Percentiles rank a stretch among this genome's conserved stretches.
Evolutionary conservation across 352 stramenopile genomes (phyloP).

Genomic region (Pythium pyrilobum): DNA sequence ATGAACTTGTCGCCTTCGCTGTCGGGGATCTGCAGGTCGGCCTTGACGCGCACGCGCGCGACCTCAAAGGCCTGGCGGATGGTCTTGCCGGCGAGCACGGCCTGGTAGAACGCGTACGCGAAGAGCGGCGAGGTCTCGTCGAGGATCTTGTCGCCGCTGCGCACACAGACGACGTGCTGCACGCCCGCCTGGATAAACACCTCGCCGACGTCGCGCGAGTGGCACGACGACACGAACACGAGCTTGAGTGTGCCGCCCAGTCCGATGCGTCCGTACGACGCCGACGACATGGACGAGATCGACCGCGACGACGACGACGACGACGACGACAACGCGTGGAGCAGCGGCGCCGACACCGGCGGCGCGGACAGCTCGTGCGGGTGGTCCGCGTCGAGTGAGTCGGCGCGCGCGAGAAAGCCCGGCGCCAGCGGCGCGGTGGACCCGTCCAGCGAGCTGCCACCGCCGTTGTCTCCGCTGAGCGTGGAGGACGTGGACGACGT

Average conservation of each 20-base stretch:
- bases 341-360: background rate
- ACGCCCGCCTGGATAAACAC: slow-evolving; percentile 78
- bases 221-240: slow-evolving; percentile 78
- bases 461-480: background rate
- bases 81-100: slow-evolving; percentile 60
- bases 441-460: no score
- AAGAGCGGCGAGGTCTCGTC: slow-evolving; percentile 77
- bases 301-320: slow-evolving; percentile 10
- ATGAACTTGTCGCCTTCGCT: slow-evolving; percentile 74
- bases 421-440: background rate
- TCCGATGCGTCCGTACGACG: slow-evolving; percentile 20
- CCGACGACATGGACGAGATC: slow-evolving; percentile 26
- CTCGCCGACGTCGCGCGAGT: slow-evolving; percentile 70
- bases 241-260: slow-evolving; percentile 53
- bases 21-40: slow-evolving; percentile 58
- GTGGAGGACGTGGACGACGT: no score
- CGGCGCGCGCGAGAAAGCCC: background rate
- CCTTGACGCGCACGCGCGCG: slow-evolving; percentile 59
- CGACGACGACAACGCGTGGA: background rate
- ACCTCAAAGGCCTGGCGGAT: slow-evolving; percentile 75
- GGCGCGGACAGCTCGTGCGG: no score
- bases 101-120: slow-evolving; percentile 75
- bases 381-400: slow-evolving; percentile 13
- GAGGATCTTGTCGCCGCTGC: slow-evolving; percentile 57
- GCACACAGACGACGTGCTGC: slow-evolving; percentile 71